Conservation (phyloP, 768 basidiomycete species). For the Xerocomellus amylosporus region DNA sequence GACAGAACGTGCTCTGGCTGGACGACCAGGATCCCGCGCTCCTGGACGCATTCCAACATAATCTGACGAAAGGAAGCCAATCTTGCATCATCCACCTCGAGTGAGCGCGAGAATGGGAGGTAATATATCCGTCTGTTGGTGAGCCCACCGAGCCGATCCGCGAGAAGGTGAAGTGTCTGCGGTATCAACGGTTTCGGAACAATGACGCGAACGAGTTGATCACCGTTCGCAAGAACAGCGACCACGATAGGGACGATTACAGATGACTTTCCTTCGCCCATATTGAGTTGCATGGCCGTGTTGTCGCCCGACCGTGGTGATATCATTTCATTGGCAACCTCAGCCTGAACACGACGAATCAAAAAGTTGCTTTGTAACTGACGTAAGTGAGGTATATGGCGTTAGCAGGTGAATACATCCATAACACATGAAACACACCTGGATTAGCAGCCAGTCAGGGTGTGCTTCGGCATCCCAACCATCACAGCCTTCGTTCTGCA, state of each 20-base stretch:
- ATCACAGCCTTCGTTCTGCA: conserved; percentile 21
- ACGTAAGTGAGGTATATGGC: not conserved
- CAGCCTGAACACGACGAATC: conserved; percentile 38
- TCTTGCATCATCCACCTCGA: conserved; percentile 19
- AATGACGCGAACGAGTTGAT: conserved; percentile 45
- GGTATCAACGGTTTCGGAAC: conserved; percentile 44
- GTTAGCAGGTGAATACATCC: too few species aligned
- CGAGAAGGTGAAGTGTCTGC: conserved; percentile 49
- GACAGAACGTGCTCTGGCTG: conserved; percentile 57
- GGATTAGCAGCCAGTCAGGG: conserved; percentile 43
- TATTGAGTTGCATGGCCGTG: too few species aligned
- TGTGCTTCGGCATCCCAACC: conserved; percentile 17
- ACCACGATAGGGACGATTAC: conserved; percentile 46
- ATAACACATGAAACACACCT: conserved; percentile 23
- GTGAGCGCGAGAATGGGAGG: conserved; percentile 46
- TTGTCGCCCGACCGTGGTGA: too few species aligned
- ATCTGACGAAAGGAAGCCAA: conserved; percentile 29
- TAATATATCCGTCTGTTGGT: conserved; percentile 45
- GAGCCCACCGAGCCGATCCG: conserved; percentile 41
- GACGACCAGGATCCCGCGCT: conserved; percentile 43
- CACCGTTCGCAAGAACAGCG: conserved; percentile 39
- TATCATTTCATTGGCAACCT: conserved; percentile 25
- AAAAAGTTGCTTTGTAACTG: conserved; percentile 43
- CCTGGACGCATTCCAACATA: conserved; percentile 36
- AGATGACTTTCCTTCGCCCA: conserved; percentile 34